These are phyloP conservation scores for Boletus bicolor DNA, from an alignment of 768 basidiomycete genomes.

Conservation along the genomic window DNA sequence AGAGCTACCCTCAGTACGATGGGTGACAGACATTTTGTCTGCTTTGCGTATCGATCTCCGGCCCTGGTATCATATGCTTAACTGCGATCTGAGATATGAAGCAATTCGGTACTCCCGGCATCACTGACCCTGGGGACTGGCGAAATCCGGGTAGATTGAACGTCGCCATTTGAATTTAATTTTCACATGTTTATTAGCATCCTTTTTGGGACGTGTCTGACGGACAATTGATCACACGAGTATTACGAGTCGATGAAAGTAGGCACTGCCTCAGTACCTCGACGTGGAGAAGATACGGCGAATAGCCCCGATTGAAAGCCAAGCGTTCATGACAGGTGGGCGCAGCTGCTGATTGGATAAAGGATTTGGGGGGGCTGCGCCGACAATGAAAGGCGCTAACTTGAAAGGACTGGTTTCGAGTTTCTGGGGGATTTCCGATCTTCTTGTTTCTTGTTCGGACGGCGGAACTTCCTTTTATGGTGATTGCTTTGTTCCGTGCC, in stretches of 20 bases:
- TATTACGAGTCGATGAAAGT: not conserved
- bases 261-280: not conserved
- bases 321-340: too few species aligned
- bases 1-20: not conserved
- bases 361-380: not conserved
- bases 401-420: too few species aligned
- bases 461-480: slow-evolving; percentile 4
- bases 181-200: not conserved
- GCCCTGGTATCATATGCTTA: too few species aligned
- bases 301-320: too few species aligned
- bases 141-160: not conserved
- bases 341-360: too few species aligned
- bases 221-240: too few species aligned
- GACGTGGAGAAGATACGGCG: too few species aligned
- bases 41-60: too few species aligned
- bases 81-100: not conserved
- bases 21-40: too few species aligned
- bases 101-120: not conserved
- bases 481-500: slow-evolving; percentile 13
- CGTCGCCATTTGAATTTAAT: not conserved
- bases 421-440: too few species aligned
- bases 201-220: too few species aligned
- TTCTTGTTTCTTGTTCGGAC: not conserved
- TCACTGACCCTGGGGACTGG: not conserved
- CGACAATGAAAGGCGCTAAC: too few species aligned